Evolutionary conservation across 2,329 filamentous ascomycete species (phyloP).

Genomic region (Fusarium secorum): DNA sequence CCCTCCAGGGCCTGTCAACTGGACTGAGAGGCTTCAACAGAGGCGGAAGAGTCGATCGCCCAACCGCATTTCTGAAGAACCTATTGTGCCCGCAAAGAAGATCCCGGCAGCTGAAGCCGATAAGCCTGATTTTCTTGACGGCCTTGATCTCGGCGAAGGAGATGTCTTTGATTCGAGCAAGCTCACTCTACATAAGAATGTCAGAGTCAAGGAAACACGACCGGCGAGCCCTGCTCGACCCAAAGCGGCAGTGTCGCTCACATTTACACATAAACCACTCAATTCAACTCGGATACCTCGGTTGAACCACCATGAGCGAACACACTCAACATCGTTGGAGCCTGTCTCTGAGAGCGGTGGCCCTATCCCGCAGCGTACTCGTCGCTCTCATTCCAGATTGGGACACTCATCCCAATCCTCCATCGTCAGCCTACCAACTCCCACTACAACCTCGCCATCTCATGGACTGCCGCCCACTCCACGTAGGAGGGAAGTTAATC

Average conservation of each 20-base stretch:
- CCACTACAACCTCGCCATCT: conserved; percentile 65
- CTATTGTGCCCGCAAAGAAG: conserved; percentile 45
- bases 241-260: conserved; percentile 82
- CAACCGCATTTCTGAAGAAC: conserved; percentile 54
- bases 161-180: conserved; percentile 83
- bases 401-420: conserved; percentile 76
- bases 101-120: conserved; percentile 52
- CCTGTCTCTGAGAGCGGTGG: conserved; percentile 91
- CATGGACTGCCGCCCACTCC: conserved; percentile 66
- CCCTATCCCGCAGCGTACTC: conserved; percentile 65
- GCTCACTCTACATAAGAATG: conserved; percentile 86
- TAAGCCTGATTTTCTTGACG: conserved; percentile 82
- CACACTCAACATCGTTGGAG: conserved; percentile 77
- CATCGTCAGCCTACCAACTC: conserved; percentile 67
- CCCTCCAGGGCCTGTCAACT: conserved; percentile 83
- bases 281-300: conserved; percentile 78
- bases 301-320: conserved; percentile 74
- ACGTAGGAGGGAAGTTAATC: conserved; percentile 65
- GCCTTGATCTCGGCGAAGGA: conserved; percentile 85
- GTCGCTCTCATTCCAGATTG: conserved; percentile 71
- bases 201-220: conserved; percentile 81
- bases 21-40: conserved; percentile 78
- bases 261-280: conserved; percentile 82
- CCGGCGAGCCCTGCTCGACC: conserved; percentile 74
- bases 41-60: conserved; percentile 70